Base-by-base conservation (phyloP, 2,329 filamentous ascomycete genomes). In the Neoascochyta sp. region DNA sequence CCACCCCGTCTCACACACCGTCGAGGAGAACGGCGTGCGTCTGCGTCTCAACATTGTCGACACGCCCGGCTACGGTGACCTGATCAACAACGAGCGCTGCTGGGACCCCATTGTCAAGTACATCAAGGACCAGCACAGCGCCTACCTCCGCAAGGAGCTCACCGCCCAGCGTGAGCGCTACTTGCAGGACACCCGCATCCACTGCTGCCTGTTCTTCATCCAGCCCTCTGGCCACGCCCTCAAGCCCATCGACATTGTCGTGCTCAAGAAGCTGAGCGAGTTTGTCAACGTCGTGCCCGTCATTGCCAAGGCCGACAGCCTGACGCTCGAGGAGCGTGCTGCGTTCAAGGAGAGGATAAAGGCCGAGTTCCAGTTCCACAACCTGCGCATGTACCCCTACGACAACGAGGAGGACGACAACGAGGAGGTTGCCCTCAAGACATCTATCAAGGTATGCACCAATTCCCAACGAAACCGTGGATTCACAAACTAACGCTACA, bases 51-150 rank as follows among this genome's bases (percentile, higher is more conserved):
- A 96, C 79, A 98, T 98, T 61, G 92, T 98, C 60, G 92, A 98
- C 66, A 98, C 92, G 45, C 92, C 92, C 45, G 92, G 92, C 47
- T 98, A 98, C 61, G 92, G 92, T 62, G 92, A 98, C 61, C 80
- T 95, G 63, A 92, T 98, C 69, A 98, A 98, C 80, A 98, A 98
- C 69, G 92, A 98, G 73, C 85, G 92, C 77, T 98, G 92, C 81
- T 98, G 92, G 92, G 92, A 98, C 64, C 92, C 92, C 45, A 98
- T 98, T 66, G 90, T 98, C 76, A 98, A 98, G 76, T 98, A 98
- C 73, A 98, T 98, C 78, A 98, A 98, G 78, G 92, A 98, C 70
- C 92, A 98, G 75, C 92, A 98, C 76, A 95, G 88, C 30, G 90
- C 92, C 58, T 98, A 96, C 74, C 81, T 98, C 54, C 86, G 92